Evolutionary conservation across 306 rosid species (phyloP).

Genomic region (Mimosa pudica): DNA sequence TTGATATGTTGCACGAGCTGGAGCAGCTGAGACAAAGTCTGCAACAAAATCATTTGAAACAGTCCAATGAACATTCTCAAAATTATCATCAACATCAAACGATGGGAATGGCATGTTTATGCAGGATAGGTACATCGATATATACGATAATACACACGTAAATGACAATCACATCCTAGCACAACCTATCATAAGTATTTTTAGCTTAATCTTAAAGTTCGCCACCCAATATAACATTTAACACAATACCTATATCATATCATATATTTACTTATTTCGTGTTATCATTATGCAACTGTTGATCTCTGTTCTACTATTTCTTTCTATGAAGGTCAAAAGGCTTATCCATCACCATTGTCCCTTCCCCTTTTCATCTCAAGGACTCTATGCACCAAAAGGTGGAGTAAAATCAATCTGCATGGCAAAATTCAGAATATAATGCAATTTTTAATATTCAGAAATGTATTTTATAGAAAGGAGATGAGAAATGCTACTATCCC

Average conservation of each 20-base stretch:
- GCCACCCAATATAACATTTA: neutral
- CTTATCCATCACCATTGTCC: neutral
- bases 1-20: constrained; percentile 89
- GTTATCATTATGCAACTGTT: neutral
- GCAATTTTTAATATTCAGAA: neutral
- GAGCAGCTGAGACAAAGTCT: constrained; percentile 83
- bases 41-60: constrained; percentile 31
- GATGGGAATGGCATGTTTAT: neutral
- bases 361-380: neutral
- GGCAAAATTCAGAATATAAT: neutral
- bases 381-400: neutral
- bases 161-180: neutral
- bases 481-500: neutral
- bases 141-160: neutral
- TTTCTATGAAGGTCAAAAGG: neutral
- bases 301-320: neutral
- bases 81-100: neutral
- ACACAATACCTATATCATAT: neutral
- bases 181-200: neutral
- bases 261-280: neutral
- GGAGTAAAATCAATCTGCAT: neutral
- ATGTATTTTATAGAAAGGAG: neutral
- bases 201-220: neutral
- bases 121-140: neutral
- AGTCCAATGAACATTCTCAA: constrained; percentile 12